Conservation (phyloP, 768 basidiomycete genomes). For the Macrolepiota fuliginosa region DNA sequence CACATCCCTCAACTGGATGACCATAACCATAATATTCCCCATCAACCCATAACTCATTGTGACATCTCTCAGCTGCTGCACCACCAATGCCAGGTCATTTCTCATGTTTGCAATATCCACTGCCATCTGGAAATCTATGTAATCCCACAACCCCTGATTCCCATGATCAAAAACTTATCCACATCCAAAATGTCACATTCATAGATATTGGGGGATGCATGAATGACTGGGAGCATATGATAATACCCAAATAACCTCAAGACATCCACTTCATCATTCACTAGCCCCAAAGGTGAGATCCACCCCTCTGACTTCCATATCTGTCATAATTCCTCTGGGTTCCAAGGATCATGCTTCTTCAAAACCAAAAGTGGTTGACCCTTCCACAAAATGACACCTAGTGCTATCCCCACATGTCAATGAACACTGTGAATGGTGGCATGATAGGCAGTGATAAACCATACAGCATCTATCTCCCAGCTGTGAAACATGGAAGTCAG, state of each 20-base stretch:
- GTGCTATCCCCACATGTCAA: slow-evolving; percentile 83
- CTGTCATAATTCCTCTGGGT: slow-evolving; percentile 79
- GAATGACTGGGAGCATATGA: slow-evolving; percentile 85
- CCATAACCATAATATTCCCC: slow-evolving; percentile 97
- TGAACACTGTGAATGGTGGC: too few species aligned
- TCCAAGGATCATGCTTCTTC: slow-evolving; percentile 84
- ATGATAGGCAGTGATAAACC: too few species aligned
- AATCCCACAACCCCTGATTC: slow-evolving; percentile 92
- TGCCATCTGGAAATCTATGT: slow-evolving; percentile 90
- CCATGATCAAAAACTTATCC: slow-evolving; percentile 97
- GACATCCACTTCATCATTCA: slow-evolving; percentile 89
- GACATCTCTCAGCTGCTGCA: slow-evolving; percentile 94
- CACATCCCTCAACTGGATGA: slow-evolving; percentile 72
- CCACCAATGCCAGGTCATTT: slow-evolving; percentile 77
- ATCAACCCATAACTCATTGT: slow-evolving; percentile 96
- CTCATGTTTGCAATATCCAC: slow-evolving; percentile 92
- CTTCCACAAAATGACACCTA: slow-evolving; percentile 81
- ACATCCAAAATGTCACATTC: slow-evolving; percentile 68
- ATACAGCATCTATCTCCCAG: too few species aligned
- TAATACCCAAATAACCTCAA: slow-evolving; percentile 93
- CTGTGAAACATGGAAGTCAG: too few species aligned
- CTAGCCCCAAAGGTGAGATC: slow-evolving; percentile 85
- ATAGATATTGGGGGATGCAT: slow-evolving; percentile 79
- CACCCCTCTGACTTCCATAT: slow-evolving; percentile 92
- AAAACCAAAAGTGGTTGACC: slow-evolving; percentile 77